These are phyloP conservation scores for Flaveria linearis DNA, from an alignment of 129 eudicot genomes.

Conservation along the genomic window DNA sequence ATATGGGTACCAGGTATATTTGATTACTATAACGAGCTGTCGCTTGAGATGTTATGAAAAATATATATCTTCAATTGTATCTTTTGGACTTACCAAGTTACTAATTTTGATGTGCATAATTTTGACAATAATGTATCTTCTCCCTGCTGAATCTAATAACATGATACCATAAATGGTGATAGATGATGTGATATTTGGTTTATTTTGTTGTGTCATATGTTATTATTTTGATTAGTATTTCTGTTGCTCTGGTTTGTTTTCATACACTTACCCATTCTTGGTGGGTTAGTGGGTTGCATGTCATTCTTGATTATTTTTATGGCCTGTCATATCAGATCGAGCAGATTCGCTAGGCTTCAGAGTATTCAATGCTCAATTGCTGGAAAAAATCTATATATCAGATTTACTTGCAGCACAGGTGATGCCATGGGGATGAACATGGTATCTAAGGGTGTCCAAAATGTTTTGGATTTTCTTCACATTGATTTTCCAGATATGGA, in stretches of 20 bases:
- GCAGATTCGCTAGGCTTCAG: conserved; percentile 74
- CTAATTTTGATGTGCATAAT: neutral
- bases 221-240: neutral
- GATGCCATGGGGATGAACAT: conserved; percentile 92
- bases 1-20: neutral
- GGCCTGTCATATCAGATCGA: conserved; percentile 46
- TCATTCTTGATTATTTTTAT: conserved; percentile 14
- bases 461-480: conserved; percentile 65
- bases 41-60: conserved; percentile 9
- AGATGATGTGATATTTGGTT: neutral
- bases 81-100: conserved; percentile 2
- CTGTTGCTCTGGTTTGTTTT: neutral
- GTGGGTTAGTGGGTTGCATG: neutral
- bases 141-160: neutral
- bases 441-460: conserved; percentile 83
- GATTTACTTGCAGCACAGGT: conserved; percentile 74
- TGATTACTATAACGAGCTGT: too few species aligned
- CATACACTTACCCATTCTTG: neutral
- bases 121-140: conserved; percentile 8
- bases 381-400: conserved; percentile 62
- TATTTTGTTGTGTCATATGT: conserved; percentile 8
- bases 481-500: conserved; percentile 75
- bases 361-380: conserved; percentile 60
- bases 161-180: neutral
- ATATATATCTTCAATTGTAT: neutral